Conservation (phyloP, 2,329 filamentous ascomycete genomes). For the Ophiosphaerella herpotricha region DNA sequence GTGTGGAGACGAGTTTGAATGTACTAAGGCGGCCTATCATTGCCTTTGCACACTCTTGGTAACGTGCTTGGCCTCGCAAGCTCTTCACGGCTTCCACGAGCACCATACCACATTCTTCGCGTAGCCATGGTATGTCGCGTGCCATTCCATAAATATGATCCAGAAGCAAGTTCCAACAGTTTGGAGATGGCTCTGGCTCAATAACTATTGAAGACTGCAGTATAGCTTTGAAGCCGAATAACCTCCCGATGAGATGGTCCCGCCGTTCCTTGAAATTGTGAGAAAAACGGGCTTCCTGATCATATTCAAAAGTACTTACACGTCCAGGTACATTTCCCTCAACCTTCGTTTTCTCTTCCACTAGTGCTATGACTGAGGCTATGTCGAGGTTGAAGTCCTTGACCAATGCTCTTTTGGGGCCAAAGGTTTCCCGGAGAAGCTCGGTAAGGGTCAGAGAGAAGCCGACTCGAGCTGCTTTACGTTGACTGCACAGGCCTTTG, state of each 20-base stretch:
- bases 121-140: conserved; percentile 84
- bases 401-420: conserved; percentile 39
- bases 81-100: conserved; percentile 73
- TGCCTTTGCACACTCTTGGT: conserved; percentile 63
- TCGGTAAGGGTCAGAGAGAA: conserved; percentile 90
- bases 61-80: conserved; percentile 44
- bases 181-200: conserved; percentile 56
- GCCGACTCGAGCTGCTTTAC: conserved; percentile 84
- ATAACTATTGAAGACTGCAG: conserved; percentile 78
- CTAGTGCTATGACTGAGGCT: conserved; percentile 54
- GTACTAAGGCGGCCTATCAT: conserved; percentile 67
- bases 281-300: conserved; percentile 7
- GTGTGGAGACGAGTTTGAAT: conserved; percentile 73
- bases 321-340: conserved; percentile 59
- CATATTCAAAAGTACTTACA: conserved; percentile 42
- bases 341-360: conserved; percentile 58
- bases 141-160: conserved; percentile 74
- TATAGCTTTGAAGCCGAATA: conserved; percentile 87
- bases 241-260: conserved; percentile 80
- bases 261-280: conserved; percentile 72
- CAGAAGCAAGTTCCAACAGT: conserved; percentile 69
- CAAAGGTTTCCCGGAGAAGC: conserved; percentile 72
- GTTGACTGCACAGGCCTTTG: conserved; percentile 84
- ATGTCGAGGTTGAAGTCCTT: conserved; percentile 46
- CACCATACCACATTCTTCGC: conserved; percentile 84